phyloP scores from a whole-genome alignment of 164 flowering plant genomes.

The Vitis vinifera region DNA sequence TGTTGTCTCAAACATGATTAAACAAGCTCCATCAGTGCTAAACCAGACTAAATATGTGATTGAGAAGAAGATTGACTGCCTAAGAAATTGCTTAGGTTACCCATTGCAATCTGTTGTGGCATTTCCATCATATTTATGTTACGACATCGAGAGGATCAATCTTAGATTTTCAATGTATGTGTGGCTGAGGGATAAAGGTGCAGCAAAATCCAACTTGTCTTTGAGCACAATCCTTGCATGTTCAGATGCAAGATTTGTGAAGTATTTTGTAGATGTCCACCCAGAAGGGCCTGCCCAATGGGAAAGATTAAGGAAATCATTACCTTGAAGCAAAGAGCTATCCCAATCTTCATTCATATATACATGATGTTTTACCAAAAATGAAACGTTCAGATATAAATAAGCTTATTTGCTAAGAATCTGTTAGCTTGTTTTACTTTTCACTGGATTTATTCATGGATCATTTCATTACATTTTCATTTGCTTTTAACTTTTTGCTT shows the following conservation, averaged over 20 bases:
- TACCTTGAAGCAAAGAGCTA: constrained; percentile 5
- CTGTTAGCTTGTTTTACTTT: background rate
- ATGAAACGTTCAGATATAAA: background rate
- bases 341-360: constrained; percentile 1
- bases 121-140: constrained; percentile 55
- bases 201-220: constrained; percentile 38
- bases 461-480: too few species aligned
- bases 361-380: background rate
- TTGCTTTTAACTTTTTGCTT: too few species aligned
- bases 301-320: constrained; percentile 35
- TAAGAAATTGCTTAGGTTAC: constrained; percentile 36
- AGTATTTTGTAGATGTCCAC: constrained; percentile 51
- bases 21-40: constrained; percentile 41
- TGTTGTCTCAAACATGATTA: constrained; percentile 36
- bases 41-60: constrained; percentile 52
- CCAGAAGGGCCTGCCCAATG: constrained; percentile 53
- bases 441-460: background rate
- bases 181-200: constrained; percentile 50
- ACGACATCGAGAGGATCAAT: constrained; percentile 43
- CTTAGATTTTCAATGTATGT: constrained; percentile 52
- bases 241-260: constrained; percentile 48
- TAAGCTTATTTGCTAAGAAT: background rate
- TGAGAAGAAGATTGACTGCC: constrained; percentile 42
- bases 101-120: constrained; percentile 39
- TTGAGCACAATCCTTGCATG: constrained; percentile 55